Evolutionary conservation across 352 stramenopile genomes (phyloP).

Genomic region (Pelagophyceae sp.): DNA sequence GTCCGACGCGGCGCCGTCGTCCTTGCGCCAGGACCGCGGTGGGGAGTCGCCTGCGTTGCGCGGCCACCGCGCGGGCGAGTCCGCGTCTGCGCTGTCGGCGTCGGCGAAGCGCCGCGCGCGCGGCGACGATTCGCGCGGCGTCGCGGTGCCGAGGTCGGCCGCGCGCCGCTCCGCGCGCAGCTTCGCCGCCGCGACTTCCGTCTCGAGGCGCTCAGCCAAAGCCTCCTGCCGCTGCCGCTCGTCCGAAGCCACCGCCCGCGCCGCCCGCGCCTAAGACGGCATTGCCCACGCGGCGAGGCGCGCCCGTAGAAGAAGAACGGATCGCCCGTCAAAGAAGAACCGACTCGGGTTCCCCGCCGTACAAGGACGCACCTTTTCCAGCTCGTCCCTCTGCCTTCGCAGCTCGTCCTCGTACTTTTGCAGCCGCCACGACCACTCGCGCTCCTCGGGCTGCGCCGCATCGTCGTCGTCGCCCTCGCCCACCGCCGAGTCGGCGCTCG

Average conservation of each 20-base stretch:
- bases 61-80: no score
- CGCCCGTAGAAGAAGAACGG: no score
- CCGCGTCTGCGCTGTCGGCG: not conserved
- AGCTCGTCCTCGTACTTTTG: conserved; percentile 11
- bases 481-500: not conserved
- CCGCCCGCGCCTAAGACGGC: not conserved
- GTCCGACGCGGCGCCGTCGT: not conserved
- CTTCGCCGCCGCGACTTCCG: not conserved
- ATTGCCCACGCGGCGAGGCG: no score
- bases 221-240: not conserved
- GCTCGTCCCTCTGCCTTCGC: not conserved
- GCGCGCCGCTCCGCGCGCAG: not conserved
- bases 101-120: not conserved
- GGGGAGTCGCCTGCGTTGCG: no score
- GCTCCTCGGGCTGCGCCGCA: not conserved
- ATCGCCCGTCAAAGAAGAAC: no score
- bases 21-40: no score
- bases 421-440: conserved; percentile 12
- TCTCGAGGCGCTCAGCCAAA: not conserved
- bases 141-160: not conserved
- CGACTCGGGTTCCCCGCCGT: no score
- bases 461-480: not conserved
- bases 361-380: no score
- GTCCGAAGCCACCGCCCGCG: not conserved
- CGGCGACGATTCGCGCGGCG: no score